Percentiles rank a stretch among this genome's conserved stretches.
Evolutionary conservation across 1,284 basidiomycete species (phyloP).

Genomic region (Ustilago shanxiensis): DNA sequence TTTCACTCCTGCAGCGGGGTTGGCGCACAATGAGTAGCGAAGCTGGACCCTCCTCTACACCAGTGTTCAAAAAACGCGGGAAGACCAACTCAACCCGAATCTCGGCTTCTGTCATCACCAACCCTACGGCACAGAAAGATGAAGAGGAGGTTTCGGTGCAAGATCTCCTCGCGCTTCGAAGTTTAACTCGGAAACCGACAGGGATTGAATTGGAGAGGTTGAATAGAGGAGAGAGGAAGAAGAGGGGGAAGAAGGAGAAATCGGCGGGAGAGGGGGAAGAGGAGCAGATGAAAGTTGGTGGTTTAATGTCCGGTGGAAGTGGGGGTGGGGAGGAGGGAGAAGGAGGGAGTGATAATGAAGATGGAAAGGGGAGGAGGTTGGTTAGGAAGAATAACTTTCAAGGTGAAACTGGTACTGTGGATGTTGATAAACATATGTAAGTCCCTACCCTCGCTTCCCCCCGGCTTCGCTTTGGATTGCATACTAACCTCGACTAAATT

Average conservation of each 20-base stretch:
- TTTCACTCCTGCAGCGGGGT: too few relatives aligned
- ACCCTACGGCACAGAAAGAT: background rate
- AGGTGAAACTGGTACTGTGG: constrained; percentile 91
- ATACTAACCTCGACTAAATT: background rate
- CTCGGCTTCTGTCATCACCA: constrained; percentile 6
- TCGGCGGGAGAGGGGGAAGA: constrained; percentile 16
- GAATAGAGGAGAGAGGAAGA: constrained; percentile 86
- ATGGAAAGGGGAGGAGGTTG: constrained; percentile 70
- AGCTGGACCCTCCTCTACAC: constrained; percentile 24
- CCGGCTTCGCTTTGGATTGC: background rate
- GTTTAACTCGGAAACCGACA: constrained; percentile 77
- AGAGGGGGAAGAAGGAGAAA: constrained; percentile 73
- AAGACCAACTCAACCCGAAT: constrained; percentile 15
- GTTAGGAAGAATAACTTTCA: constrained; percentile 93
- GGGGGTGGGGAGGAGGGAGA: constrained; percentile 12
- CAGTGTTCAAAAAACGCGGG: constrained; percentile 34
- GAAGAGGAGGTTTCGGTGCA: constrained; percentile 72
- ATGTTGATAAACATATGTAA: constrained; percentile 98
- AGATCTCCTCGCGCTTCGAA: constrained; percentile 87
- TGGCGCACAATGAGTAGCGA: constrained; percentile 17
- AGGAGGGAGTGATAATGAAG: constrained; percentile 43
- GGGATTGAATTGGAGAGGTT: constrained; percentile 89
- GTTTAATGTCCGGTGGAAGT: constrained; percentile 13
- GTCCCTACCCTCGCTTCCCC: constrained; percentile 60
- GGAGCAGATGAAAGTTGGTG: constrained; percentile 51